Conservation (phyloP, 1,139 yeast genomes). For the Scheffersomyces lignicola region DNA sequence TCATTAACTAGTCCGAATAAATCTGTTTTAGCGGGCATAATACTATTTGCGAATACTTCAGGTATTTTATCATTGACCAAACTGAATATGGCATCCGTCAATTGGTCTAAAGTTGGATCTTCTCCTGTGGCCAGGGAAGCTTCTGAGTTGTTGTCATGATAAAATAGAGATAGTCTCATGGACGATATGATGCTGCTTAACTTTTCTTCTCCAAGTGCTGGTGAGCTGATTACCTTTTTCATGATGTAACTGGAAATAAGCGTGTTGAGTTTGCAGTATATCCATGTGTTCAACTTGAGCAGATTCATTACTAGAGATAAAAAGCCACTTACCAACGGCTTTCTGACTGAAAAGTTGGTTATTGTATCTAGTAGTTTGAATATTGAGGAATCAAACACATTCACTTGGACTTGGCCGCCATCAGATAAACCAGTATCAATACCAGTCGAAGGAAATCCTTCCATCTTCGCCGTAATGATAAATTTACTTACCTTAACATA, state of each 20-base stretch:
- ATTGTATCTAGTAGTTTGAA: conserved; percentile 29
- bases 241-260: conserved; percentile 16
- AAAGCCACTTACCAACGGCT: conserved; percentile 26
- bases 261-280: conserved; percentile 20
- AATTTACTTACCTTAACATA: conserved; percentile 8
- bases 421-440: background rate
- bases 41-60: conserved; percentile 7
- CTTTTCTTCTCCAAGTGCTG: conserved; percentile 16
- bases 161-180: conserved; percentile 22
- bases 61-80: conserved; percentile 4
- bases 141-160: conserved; percentile 6
- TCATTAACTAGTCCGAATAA: background rate
- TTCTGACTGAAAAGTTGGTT: conserved; percentile 26
- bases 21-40: background rate
- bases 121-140: background rate
- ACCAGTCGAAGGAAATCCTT: background rate
- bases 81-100: conserved; percentile 6
- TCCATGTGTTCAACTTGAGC: conserved; percentile 12
- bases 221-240: conserved; percentile 15
- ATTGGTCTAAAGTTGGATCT: conserved; percentile 6
- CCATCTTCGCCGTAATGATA: conserved; percentile 8
- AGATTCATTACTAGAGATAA: conserved; percentile 13
- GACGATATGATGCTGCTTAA: conserved; percentile 19
- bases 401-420: conserved; percentile 3
- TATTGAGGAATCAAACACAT: conserved; percentile 18